These are phyloP conservation scores for Triticum turgidum DNA, from an alignment of 176 grass and related monocot species.

Conservation along the genomic window DNA sequence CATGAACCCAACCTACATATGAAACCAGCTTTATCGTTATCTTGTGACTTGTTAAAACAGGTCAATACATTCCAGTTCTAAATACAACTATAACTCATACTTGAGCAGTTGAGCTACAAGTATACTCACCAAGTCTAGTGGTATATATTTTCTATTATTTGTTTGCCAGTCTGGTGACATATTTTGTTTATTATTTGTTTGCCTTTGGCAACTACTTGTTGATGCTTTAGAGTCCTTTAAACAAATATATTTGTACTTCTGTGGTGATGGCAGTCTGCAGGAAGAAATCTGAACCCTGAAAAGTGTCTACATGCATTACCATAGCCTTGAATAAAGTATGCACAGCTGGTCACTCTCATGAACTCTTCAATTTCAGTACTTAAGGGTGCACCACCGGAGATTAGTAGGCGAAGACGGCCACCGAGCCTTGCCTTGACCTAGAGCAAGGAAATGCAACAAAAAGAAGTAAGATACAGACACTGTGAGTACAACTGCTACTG, in stretches of 20 bases:
- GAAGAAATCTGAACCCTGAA: conserved; percentile 21
- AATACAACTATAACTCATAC: conserved; percentile 11
- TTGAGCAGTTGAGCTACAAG: conserved; percentile 15
- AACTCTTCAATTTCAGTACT: conserved; percentile 96
- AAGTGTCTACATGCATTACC: conserved; percentile 48
- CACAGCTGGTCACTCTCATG: conserved; percentile 87
- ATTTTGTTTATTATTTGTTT: background rate
- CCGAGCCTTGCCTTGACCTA: conserved; percentile 94
- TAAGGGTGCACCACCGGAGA: conserved; percentile 88
- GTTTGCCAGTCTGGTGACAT: background rate
- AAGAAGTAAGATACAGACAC: background rate
- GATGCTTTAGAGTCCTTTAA: background rate
- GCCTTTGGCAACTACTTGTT: background rate
- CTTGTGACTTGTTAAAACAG: background rate
- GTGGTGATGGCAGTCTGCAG: conserved; percentile 12
- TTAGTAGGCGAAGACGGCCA: conserved; percentile 86
- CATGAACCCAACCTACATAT: background rate
- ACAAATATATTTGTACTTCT: background rate
- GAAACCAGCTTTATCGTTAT: background rate
- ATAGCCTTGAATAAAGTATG: conserved; percentile 88
- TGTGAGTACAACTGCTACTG: conserved; percentile 20
- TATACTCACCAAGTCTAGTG: background rate
- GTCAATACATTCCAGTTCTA: conserved; percentile 4
- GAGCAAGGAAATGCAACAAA: conserved; percentile 33
- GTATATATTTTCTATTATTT: background rate